Percentiles rank a stretch among this genome's conserved stretches.
These are phyloP conservation scores for Alternaria infectoria DNA, from an alignment of 2,329 filamentous ascomycete species.

Conservation along the genomic window DNA sequence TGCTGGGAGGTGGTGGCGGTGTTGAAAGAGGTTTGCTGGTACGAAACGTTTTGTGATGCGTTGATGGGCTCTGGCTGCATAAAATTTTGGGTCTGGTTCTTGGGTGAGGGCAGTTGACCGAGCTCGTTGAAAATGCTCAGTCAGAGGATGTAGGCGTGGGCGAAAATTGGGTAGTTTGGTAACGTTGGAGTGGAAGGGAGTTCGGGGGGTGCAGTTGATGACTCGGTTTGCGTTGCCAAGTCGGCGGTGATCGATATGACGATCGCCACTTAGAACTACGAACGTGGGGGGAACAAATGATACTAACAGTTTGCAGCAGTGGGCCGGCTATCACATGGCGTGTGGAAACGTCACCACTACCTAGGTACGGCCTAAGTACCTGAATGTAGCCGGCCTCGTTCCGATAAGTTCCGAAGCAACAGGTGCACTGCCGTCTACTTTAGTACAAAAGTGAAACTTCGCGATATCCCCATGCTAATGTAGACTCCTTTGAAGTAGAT, in stretches of 20 bases:
- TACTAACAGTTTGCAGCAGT: constrained; percentile 1
- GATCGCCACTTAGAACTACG: constrained; percentile 16
- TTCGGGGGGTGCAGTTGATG: constrained; percentile 13
- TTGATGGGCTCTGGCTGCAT: constrained; percentile 68
- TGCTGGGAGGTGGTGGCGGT: constrained; percentile 59
- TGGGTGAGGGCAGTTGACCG: constrained; percentile 56
- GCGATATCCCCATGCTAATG: background rate
- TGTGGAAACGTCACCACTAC: background rate
- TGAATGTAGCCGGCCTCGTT: background rate
- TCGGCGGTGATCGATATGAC: constrained; percentile 16
- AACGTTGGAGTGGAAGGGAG: constrained; percentile 16
- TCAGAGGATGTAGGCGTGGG: constrained; percentile 31
- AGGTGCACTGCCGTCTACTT: background rate
- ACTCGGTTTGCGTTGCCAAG: constrained; percentile 20
- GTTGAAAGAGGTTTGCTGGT: constrained; percentile 48
- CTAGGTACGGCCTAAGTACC: background rate
- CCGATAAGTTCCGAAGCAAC: constrained; percentile 9
- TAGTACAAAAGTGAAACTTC: background rate
- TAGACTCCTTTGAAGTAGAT: background rate
- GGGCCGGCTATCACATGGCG: constrained; percentile 6
- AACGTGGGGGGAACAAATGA: constrained; percentile 17
- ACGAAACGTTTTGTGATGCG: constrained; percentile 55
- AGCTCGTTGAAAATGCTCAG: constrained; percentile 56
- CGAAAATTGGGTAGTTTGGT: constrained; percentile 21
- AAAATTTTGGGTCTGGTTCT: constrained; percentile 57